phyloP scores from a whole-genome alignment of 1,284 basidiomycete genomes.

The Anthracocystis panici-leucophaei region DNA sequence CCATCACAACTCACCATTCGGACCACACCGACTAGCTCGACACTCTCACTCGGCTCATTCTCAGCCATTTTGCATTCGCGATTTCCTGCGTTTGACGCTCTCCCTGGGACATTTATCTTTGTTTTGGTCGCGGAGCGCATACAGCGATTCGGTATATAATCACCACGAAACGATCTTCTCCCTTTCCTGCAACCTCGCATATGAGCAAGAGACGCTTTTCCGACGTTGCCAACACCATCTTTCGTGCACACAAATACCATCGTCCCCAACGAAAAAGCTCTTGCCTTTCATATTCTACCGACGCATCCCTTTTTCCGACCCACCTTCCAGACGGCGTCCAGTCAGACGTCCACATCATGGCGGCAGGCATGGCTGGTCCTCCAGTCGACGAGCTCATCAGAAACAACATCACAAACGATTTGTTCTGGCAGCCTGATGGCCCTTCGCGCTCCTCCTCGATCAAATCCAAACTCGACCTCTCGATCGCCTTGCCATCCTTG shows the following conservation, averaged over 20 bases:
- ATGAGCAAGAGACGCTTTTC: constrained; percentile 48
- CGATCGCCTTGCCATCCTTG: constrained; percentile 17
- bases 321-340: constrained; percentile 15
- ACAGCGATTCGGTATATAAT: too few species aligned
- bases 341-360: constrained; percentile 31
- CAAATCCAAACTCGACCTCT: constrained; percentile 12
- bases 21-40: not conserved
- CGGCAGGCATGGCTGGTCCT: constrained; percentile 23
- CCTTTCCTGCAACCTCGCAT: not conserved
- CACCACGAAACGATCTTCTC: not conserved
- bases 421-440: constrained; percentile 21
- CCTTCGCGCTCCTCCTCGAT: constrained; percentile 20
- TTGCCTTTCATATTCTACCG: constrained; percentile 5
- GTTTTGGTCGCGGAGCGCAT: not conserved
- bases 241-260: constrained; percentile 18
- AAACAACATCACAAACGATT: constrained; percentile 18
- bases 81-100: not conserved
- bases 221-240: constrained; percentile 23
- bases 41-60: not conserved
- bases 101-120: not conserved
- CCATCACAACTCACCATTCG: not conserved
- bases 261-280: constrained; percentile 4
- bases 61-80: not conserved
- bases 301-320: not conserved
- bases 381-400: constrained; percentile 33